Percentiles rank a stretch among this genome's conserved stretches.
These are phyloP conservation scores for Aspergillus heteromorphus DNA, from an alignment of 495 filamentous ascomycete species.

Conservation along the genomic window DNA sequence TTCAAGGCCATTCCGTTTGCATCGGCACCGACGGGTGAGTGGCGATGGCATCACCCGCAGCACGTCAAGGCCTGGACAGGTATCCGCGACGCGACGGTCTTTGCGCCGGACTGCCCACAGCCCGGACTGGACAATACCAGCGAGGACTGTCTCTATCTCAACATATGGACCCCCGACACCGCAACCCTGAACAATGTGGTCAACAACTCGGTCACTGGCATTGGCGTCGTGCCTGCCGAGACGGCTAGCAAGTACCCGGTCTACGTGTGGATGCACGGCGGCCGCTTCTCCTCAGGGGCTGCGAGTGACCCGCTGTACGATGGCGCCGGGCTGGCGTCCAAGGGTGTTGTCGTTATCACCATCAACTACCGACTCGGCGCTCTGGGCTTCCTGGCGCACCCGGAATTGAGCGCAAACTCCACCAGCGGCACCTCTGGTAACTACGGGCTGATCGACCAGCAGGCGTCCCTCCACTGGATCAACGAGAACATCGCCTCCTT, in stretches of 20 bases:
- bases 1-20: neutral
- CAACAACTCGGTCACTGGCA: no score
- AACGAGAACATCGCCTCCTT: conserved; percentile 40
- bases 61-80: neutral
- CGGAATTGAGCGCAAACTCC: conserved; percentile 11
- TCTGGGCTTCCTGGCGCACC: conserved; percentile 31
- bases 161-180: neutral
- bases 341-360: conserved; percentile 16
- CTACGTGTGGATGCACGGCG: neutral
- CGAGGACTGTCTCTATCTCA: neutral
- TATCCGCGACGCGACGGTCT: neutral
- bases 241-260: neutral
- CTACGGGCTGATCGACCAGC: conserved; percentile 36
- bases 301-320: conserved; percentile 9
- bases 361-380: conserved; percentile 24
- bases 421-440: conserved; percentile 28
- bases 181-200: neutral
- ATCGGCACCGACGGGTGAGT: neutral
- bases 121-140: neutral
- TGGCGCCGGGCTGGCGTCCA: conserved; percentile 11
- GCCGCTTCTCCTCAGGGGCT: neutral
- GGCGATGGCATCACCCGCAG: neutral
- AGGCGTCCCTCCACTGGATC: conserved; percentile 38
- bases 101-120: neutral
- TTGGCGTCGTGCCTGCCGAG: neutral